phyloP scores from a whole-genome alignment of 2,329 filamentous ascomycete species.

The Aspergillus vadensis region DNA sequence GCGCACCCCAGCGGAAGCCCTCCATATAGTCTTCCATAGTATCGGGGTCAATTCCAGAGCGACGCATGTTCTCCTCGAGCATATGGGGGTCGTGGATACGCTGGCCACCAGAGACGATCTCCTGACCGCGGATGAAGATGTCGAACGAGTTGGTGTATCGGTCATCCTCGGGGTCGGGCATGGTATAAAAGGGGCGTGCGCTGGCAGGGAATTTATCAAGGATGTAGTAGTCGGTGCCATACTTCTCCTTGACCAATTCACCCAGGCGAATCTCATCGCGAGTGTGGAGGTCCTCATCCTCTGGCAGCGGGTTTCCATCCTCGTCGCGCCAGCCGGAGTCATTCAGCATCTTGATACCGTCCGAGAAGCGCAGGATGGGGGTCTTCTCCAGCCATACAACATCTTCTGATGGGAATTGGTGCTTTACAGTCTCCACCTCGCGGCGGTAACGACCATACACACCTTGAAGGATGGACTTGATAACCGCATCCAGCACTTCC shows the following conservation, averaged over 20 bases:
- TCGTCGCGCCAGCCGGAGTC: slow-evolving; percentile 76
- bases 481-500: slow-evolving; percentile 72
- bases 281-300: slow-evolving; percentile 79
- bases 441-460: slow-evolving; percentile 68
- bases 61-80: slow-evolving; percentile 75
- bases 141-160: slow-evolving; percentile 88
- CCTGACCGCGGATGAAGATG: slow-evolving; percentile 90
- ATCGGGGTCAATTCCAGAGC: slow-evolving; percentile 73
- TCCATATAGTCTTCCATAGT: slow-evolving; percentile 88
- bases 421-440: slow-evolving; percentile 77
- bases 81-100: slow-evolving; percentile 81
- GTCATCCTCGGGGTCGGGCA: slow-evolving; percentile 73
- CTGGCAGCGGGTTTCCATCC: slow-evolving; percentile 68
- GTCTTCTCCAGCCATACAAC: slow-evolving; percentile 86
- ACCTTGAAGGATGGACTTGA: slow-evolving; percentile 76
- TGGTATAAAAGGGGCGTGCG: slow-evolving; percentile 88
- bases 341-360: slow-evolving; percentile 79
- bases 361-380: slow-evolving; percentile 74
- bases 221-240: slow-evolving; percentile 87
- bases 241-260: slow-evolving; percentile 81
- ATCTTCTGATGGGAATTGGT: slow-evolving; percentile 83
- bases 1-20: slow-evolving; percentile 84
- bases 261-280: slow-evolving; percentile 85
- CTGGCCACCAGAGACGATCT: slow-evolving; percentile 89
- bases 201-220: slow-evolving; percentile 88